Conservation (phyloP, 768 basidiomycete genomes). For the Tubosaeta sp. region DNA sequence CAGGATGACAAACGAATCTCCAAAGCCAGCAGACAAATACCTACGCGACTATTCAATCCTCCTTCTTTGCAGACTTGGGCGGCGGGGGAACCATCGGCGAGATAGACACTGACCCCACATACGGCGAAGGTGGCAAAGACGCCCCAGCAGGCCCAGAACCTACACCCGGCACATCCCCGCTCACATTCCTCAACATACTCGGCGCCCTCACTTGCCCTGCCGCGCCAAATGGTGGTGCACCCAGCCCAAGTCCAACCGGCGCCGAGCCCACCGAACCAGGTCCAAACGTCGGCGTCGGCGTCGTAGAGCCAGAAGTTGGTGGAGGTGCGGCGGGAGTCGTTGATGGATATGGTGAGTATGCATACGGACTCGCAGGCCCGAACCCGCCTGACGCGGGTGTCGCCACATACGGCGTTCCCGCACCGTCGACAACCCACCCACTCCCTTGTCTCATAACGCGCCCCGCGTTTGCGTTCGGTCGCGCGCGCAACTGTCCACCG, state of each 20-base stretch:
- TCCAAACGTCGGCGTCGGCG: conserved; percentile 29
- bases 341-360: conserved; percentile 31
- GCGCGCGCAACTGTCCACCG: conserved; percentile 58
- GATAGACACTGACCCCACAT: conserved; percentile 13
- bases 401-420: conserved; percentile 32
- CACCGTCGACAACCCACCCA: conserved; percentile 58
- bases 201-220: conserved; percentile 4
- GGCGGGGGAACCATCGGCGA: conserved; percentile 19
- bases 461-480: conserved; percentile 33
- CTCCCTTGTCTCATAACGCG: conserved; percentile 53
- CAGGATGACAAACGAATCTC: too few species aligned
- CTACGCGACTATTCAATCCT: conserved; percentile 15
- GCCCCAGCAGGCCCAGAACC: conserved; percentile 5
- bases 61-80: conserved; percentile 24
- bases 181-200: conserved; percentile 14
- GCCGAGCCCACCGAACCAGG: conserved; percentile 27
- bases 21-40: neutral
- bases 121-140: conserved; percentile 22
- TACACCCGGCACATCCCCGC: conserved; percentile 7
- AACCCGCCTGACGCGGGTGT: conserved; percentile 34
- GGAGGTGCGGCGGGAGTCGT: conserved; percentile 4
- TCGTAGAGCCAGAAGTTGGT: conserved; percentile 5
- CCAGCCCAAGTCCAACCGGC: conserved; percentile 29
- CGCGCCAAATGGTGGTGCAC: conserved; percentile 17
- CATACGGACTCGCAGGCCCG: conserved; percentile 23